Conservation (phyloP, 495 filamentous ascomycete species). For the Astrothelium macrocarpum region DNA sequence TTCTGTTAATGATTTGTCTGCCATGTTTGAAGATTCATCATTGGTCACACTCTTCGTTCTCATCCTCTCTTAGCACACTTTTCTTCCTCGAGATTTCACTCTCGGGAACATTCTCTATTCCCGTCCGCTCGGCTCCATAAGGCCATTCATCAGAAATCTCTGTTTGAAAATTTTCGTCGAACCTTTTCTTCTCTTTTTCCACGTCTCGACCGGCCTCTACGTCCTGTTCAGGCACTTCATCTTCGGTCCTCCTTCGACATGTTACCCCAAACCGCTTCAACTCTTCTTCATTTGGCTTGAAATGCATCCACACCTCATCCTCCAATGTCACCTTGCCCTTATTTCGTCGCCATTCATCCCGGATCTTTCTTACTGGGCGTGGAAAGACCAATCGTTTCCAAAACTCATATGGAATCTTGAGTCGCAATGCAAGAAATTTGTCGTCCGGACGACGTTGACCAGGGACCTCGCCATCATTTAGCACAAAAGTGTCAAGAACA, state of each 20-base stretch:
- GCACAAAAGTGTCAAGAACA: constrained; percentile 14
- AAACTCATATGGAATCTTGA: constrained; percentile 21
- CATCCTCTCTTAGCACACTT: neutral
- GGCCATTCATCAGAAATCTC: neutral
- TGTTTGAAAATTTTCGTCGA: neutral
- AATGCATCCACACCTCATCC: constrained; percentile 25
- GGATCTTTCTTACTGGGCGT: constrained; percentile 9
- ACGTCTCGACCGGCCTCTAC: neutral
- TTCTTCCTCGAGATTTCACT: neutral
- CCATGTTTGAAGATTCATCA: too few species aligned
- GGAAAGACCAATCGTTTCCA: constrained; percentile 19
- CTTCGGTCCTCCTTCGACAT: neutral
- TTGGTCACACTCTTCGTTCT: neutral
- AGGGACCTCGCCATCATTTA: constrained; percentile 16
- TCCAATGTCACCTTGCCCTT: constrained; percentile 9
- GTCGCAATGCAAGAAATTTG: constrained; percentile 15
- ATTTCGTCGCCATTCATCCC: constrained; percentile 6
- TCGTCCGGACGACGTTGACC: constrained; percentile 14
- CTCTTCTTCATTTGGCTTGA: constrained; percentile 16
- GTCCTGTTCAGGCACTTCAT: neutral
- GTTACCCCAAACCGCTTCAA: neutral
- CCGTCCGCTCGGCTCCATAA: neutral
- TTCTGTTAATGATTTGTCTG: too few species aligned
- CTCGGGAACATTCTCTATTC: neutral
- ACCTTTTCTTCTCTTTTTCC: neutral